Percentiles rank a stretch among this genome's conserved stretches.
phyloP scores from a whole-genome alignment of 2,329 filamentous ascomycete species.

The Berkeleyomyces rouxiae region DNA sequence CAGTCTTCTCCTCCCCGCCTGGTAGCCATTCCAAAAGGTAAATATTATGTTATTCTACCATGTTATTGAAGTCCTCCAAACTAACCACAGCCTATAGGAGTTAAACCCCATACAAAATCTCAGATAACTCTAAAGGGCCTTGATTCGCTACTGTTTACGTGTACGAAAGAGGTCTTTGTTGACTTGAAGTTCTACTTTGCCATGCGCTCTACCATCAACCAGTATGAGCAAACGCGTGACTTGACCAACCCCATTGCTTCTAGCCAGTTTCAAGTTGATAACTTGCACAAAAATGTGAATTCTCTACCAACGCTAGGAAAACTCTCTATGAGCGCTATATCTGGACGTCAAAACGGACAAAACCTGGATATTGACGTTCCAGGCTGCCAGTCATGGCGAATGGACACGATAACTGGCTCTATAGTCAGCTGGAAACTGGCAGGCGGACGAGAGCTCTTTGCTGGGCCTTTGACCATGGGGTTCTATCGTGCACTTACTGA shows the following conservation, averaged over 20 bases:
- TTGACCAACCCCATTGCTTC: not conserved
- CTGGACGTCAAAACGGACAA: slow-evolving; percentile 17
- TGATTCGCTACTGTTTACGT: not conserved
- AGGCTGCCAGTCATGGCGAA: not conserved
- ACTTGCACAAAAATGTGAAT: not conserved
- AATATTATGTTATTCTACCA: not conserved
- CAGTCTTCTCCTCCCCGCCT: not conserved
- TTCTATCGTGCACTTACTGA: slow-evolving; percentile 7
- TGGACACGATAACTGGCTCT: not conserved
- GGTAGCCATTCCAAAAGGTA: not conserved
- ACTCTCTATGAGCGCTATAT: slow-evolving; percentile 6
- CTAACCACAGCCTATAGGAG: slow-evolving; percentile 17
- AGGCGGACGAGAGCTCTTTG: slow-evolving; percentile 6
- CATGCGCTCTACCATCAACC: not conserved
- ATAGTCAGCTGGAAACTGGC: not conserved
- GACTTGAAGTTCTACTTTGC: slow-evolving; percentile 15
- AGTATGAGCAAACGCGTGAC: not conserved
- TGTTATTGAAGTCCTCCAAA: not conserved
- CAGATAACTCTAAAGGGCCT: slow-evolving; percentile 18
- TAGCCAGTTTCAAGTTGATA: not conserved
- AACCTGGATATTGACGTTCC: not conserved
- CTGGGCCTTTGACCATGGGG: not conserved
- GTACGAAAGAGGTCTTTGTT: slow-evolving; percentile 17
- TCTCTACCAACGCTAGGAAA: not conserved
- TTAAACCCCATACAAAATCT: slow-evolving; percentile 28